Evolutionary conservation across 208 protist species (phyloP), one percentile per base, ranked within the genome.

Genomic region (Leishmania martiniquensis): DNA sequence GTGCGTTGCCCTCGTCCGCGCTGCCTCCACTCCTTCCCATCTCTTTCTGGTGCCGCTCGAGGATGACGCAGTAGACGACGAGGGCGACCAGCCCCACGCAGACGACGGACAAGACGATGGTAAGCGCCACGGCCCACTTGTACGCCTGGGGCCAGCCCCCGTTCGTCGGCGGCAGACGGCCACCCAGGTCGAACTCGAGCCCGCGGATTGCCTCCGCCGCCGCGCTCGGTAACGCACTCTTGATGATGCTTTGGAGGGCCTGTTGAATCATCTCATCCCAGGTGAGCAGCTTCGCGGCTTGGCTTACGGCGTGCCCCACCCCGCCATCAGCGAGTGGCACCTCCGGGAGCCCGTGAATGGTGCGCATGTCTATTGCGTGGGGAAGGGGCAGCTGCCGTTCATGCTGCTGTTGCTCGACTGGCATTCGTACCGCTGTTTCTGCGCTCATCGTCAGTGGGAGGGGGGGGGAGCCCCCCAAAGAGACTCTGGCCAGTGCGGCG

Each of bases 121-220:
- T 80, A 17, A 87, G 78, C 29, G 42, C 76, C 10, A 87, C 32
- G 4, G 79, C 84, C 69, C 69, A 76, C 65, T 67, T 69, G 60
- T 73, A 70, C 29, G 73, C 76, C 42, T 78, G 37, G 9, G 9
- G 7, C 45, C 74, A 87, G 42, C 57, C 75, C 12, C 44, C 72
- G 59, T 85, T 74, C 7, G 32, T 20, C 0, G 84, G 84, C 32
- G 39, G 20, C 32, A 66, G 72, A 22, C 66, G 75, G 22, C 72
- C 75, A 51, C 84, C 83, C 2, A 78, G 77, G 0, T 81, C 67
- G 76, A 59, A 76, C 7, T 55, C 52, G 42, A 84, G 34, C 22
- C 34, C 25, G 20, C 49, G 55, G 62, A 87, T 81, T 59, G 47
- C 29, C 0, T 10, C 15, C 0, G 55, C 13, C 32, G 77, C 83